Evolutionary conservation across 345 rosid genomes (phyloP).

Genomic region (Populus alba): DNA sequence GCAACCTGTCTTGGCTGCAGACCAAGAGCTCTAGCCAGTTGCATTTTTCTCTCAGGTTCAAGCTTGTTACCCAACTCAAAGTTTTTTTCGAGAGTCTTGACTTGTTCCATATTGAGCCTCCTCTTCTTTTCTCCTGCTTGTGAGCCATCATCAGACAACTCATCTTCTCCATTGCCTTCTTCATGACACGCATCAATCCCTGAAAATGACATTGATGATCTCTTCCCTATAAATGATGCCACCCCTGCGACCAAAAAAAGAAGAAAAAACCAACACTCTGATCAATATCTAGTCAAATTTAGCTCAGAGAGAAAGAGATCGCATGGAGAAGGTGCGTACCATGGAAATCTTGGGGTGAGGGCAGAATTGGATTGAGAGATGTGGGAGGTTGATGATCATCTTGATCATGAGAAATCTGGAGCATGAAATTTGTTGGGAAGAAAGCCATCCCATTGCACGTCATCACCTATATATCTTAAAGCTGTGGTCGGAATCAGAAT

Average conservation of each 20-base stretch:
- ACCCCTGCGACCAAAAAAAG: conserved; percentile 46
- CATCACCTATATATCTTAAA: conserved; percentile 37
- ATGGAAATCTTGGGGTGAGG: conserved; percentile 74
- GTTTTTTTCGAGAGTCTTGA: conserved; percentile 87
- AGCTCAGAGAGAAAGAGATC: not conserved
- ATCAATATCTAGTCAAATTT: not conserved
- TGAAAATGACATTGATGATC: conserved; percentile 66
- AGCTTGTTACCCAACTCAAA: conserved; percentile 96
- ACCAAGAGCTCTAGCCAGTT: conserved; percentile 86
- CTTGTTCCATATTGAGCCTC: conserved; percentile 90
- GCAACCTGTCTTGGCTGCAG: conserved; percentile 97
- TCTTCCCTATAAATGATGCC: conserved; percentile 78
- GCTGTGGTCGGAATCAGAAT: conserved; percentile 10
- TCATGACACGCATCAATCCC: conserved; percentile 48
- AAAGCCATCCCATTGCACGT: conserved; percentile 89
- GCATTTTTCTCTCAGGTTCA: conserved; percentile 98
- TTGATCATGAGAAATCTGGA: conserved; percentile 67
- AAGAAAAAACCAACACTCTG: not conserved
- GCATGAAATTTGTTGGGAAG: conserved; percentile 81
- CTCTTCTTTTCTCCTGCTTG: conserved; percentile 95
- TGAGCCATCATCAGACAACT: conserved; percentile 87
- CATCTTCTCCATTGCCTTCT: conserved; percentile 63
- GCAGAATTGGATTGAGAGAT: conserved; percentile 63
- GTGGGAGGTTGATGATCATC: conserved; percentile 55
- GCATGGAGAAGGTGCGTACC: conserved; percentile 52